Evolutionary conservation across 202 grass and related monocot genomes (phyloP), one percentile per base, ranked within the genome.

Genomic region (Cymbopogon flexuosus): DNA sequence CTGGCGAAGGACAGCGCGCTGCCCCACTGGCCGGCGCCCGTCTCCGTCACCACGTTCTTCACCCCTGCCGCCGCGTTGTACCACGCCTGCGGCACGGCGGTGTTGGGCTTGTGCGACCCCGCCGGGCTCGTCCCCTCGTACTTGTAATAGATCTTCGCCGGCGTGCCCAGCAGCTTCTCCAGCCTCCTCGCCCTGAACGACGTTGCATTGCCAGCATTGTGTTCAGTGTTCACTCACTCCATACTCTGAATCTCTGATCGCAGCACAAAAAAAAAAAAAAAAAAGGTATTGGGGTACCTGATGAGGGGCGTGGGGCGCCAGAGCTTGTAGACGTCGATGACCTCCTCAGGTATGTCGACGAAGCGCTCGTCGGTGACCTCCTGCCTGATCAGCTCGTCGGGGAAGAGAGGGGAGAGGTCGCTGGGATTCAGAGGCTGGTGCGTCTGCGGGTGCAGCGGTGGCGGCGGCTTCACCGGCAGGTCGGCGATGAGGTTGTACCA

Each of bases 81-180:
- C 58, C 63, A 97, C 14, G 90, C 95, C 83, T 97, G 95, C 0
- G 95, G 95, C 47, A 97, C 90, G 23, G 95, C 95, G 0, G 95
- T 97, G 76, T 97, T 97, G 12, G 90, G 84, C 81, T 97, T 97
- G 80, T 97, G 95, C 12, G 95, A 97, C 31, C 95, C 95, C 15
- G 92, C 92, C 43, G 95, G 95, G n/a, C 95, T 97, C 2, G 92
- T 97, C 62, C 95, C 95, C 54, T 97, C 95, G 37, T 97, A 97
- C 79, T 97, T 97, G 88, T 97, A 97, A 86, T 97, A 97, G 72
- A 97, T 97, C 72, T 84, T 94, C 68, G 95, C 95, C 51, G 95
- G 95, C 22, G 95, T 97, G 61, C 82, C 81, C 0, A 97, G 81
- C 62, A 97, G 82, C 72, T 92, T 87, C 82, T 97, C 95, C 67